These are phyloP conservation scores for Lagerstroemia fauriei DNA, from an alignment of 441 rosid genomes.

Conservation along the genomic window DNA sequence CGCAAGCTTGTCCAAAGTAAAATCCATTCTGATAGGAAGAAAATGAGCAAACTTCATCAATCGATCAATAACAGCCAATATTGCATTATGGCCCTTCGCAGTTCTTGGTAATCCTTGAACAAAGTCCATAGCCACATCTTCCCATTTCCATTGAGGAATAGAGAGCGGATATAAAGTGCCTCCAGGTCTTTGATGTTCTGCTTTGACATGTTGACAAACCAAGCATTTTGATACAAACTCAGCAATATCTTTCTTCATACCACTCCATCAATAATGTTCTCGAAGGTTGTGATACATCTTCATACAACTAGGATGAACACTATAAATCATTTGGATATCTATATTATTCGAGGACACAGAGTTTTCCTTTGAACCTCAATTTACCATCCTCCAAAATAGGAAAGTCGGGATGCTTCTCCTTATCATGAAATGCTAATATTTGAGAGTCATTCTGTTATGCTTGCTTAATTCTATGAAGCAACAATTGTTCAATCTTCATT, in stretches of 20 bases:
- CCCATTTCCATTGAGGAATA: background rate
- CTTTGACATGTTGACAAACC: background rate
- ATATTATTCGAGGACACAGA: too few species aligned
- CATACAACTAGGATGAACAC: too few species aligned
- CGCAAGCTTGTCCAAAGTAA: background rate
- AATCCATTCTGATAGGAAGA: background rate
- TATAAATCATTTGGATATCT: too few species aligned
- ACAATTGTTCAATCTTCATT: too few species aligned
- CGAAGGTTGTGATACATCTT: background rate
- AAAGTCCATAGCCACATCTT: background rate
- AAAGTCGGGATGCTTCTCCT: too few species aligned
- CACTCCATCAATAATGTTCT: background rate
- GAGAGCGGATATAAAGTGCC: background rate
- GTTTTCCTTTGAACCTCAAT: too few species aligned
- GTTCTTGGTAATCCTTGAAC: background rate
- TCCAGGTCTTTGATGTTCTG: background rate
- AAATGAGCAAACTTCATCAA: constrained; percentile 5
- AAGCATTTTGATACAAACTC: background rate
- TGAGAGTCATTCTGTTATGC: too few species aligned
- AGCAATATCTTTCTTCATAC: background rate
- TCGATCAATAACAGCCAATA: background rate
- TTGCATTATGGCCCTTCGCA: background rate
- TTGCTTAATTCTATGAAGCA: too few species aligned
- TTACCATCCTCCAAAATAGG: too few species aligned
- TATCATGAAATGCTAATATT: too few species aligned